Evolutionary conservation across 2,329 filamentous ascomycete species (phyloP).

Genomic region (Chrysosporium queenslandicum): DNA sequence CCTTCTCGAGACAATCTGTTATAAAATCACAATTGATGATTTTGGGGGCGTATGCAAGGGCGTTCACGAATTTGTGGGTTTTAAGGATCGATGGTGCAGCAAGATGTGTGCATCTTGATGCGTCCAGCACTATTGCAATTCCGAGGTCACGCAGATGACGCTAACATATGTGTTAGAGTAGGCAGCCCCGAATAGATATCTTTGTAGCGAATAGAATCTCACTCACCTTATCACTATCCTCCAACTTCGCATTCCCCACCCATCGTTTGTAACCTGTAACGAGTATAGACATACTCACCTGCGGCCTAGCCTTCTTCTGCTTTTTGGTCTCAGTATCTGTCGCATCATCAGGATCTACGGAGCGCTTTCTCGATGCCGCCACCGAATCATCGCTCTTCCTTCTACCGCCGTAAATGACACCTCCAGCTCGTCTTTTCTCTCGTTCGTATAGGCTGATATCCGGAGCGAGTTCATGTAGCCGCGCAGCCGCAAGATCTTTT

Average conservation of each 20-base stretch:
- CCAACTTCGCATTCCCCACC: slow-evolving; percentile 61
- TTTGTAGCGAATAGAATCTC: slow-evolving; percentile 25
- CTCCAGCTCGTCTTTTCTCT: slow-evolving; percentile 72
- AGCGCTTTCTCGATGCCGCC: slow-evolving; percentile 32
- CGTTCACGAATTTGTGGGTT: slow-evolving; percentile 86
- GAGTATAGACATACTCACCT: slow-evolving; percentile 63
- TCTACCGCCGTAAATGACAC: slow-evolving; percentile 51
- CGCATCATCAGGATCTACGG: slow-evolving; percentile 40
- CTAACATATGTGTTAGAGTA: slow-evolving; percentile 36
- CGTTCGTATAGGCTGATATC: slow-evolving; percentile 89
- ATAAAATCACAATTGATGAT: slow-evolving; percentile 72
- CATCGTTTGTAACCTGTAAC: slow-evolving; percentile 78
- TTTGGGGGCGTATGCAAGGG: slow-evolving; percentile 67
- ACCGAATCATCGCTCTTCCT: slow-evolving; percentile 32
- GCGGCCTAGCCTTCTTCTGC: slow-evolving; percentile 51
- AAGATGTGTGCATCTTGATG: slow-evolving; percentile 68
- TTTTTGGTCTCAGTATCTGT: slow-evolving; percentile 49
- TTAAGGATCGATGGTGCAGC: slow-evolving; percentile 78
- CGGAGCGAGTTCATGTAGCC: slow-evolving; percentile 63
- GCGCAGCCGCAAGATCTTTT: slow-evolving; percentile 71
- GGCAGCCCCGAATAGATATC: slow-evolving; percentile 1
- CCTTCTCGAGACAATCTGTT: slow-evolving; percentile 61
- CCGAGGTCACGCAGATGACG: slow-evolving; percentile 73
- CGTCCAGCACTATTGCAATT: slow-evolving; percentile 68
- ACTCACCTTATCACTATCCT: slow-evolving; percentile 72